Conservation (phyloP, 345 rosid species). For the Aquilaria malaccensis region DNA sequence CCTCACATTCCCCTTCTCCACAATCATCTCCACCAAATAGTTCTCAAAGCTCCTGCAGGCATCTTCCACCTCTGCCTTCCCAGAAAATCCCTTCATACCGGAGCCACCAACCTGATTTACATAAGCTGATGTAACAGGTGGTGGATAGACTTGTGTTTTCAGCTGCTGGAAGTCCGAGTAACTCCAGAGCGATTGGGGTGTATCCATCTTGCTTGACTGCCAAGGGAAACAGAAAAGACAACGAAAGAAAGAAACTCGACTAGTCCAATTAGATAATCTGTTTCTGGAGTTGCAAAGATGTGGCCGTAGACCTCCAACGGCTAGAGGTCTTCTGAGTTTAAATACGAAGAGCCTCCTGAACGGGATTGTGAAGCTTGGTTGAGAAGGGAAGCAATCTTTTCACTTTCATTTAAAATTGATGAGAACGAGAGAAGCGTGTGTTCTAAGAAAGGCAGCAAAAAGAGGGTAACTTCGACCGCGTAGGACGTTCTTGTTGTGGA, state of each 20-base stretch:
- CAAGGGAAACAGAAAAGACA: conserved; percentile 23
- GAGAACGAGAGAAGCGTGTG: neutral
- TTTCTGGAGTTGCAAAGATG: conserved; percentile 18
- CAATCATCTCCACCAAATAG: conserved; percentile 74
- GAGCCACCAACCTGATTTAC: conserved; percentile 11
- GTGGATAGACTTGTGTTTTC: conserved; percentile 24
- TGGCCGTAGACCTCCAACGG: conserved; percentile 30
- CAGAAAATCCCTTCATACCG: conserved; percentile 14
- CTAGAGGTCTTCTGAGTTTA: conserved; percentile 42
- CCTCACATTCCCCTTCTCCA: conserved; percentile 68
- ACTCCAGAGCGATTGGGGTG: conserved; percentile 23
- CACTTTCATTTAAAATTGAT: conserved; percentile 29
- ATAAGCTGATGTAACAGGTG: conserved; percentile 51
- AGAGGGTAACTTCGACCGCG: too few species aligned
- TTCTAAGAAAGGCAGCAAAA: too few species aligned
- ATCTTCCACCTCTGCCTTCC: conserved; percentile 45
- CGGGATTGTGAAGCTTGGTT: conserved; percentile 48
- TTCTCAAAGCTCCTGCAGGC: conserved; percentile 84
- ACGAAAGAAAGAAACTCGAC: neutral
- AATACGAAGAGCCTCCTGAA: conserved; percentile 49
- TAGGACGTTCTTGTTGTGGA: neutral
- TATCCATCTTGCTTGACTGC: conserved; percentile 27
- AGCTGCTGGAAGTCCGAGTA: conserved; percentile 15
- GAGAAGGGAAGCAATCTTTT: conserved; percentile 49
- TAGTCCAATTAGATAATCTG: conserved; percentile 15